A percentile compares a stretch with the other conserved stretches of the same genome.
Conservation (phyloP, 176 grass and related monocot genomes). For the Chrysopogon serrulatus region DNA sequence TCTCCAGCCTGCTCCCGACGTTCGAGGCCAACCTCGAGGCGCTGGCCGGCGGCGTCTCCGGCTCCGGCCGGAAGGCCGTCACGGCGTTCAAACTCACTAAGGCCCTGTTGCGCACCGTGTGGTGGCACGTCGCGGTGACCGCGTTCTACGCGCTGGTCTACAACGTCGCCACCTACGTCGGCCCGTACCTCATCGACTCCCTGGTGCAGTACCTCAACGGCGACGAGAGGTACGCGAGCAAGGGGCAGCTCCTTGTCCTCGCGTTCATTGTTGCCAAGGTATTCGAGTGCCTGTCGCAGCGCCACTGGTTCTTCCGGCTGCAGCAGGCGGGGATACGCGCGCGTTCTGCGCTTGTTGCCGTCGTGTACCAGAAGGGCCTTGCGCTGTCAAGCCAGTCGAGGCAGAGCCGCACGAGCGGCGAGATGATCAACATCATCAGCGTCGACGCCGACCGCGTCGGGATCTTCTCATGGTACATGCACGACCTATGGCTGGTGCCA, state of each 20-base stretch:
- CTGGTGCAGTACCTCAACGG: slow-evolving; percentile 90
- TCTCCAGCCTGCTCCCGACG: slow-evolving; percentile 40
- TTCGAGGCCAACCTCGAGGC: slow-evolving; percentile 63
- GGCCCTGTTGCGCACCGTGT: slow-evolving; percentile 58
- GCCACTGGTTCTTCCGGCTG: slow-evolving; percentile 60
- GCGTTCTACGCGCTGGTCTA: slow-evolving; percentile 60
- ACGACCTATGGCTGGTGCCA: slow-evolving; percentile 67
- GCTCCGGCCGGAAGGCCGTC: slow-evolving; percentile 22
- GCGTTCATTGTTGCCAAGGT: slow-evolving; percentile 63
- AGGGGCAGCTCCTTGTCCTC: slow-evolving; percentile 54
- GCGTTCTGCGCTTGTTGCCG: slow-evolving; percentile 44
- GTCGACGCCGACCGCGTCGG: slow-evolving; percentile 60
- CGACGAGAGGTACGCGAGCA: slow-evolving; percentile 32
- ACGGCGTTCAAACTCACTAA: slow-evolving; percentile 66
- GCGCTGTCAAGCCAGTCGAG: slow-evolving; percentile 59
- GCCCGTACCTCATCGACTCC: slow-evolving; percentile 75
- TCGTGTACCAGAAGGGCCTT: slow-evolving; percentile 77
- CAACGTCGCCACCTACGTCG: slow-evolving; percentile 68
- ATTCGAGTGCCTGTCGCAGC: slow-evolving; percentile 57
- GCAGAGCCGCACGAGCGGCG: slow-evolving; percentile 54
- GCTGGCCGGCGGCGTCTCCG: neutral
- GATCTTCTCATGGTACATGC: slow-evolving; percentile 63
- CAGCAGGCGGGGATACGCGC: slow-evolving; percentile 52
- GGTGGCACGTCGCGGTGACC: slow-evolving; percentile 54
- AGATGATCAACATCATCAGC: slow-evolving; percentile 70